Base-by-base conservation (phyloP, 2,329 filamentous ascomycete species). In the Pseudonectria foliicola region DNA sequence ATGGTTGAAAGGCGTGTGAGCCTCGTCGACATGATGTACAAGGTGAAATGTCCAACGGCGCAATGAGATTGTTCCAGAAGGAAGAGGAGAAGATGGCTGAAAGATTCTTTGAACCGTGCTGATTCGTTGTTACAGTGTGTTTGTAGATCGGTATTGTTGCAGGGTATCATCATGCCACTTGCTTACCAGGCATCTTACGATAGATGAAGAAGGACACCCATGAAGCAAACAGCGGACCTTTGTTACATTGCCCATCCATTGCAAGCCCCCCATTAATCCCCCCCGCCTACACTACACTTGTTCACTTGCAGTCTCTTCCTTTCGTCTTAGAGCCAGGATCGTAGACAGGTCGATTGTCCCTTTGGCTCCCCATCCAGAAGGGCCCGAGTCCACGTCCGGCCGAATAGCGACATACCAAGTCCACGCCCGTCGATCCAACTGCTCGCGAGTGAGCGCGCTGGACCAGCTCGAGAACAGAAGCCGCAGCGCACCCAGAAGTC, bases 301-400 rank as follows among this genome's bases (percentile, higher is more conserved):
- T 16, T 31, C 16, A 21, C 11, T 15, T 27, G 10, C 13, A 10
- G 6, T 12, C n/a, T 16, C 16, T 13, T 40, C 45, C 33, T 49
- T 56, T 12, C 53, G 49, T 28, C 73, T 68, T 42, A 85, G 50
- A 7, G 69, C 68, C 44, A 89, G 55, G 27, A 94, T 85, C 45
- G 77, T 76, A 11, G 64, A 63, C 25, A 93, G 56, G 46, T 68
- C 77, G 18, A 94, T 66, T 35, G 67, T 63, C 2, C 83, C 85
- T 58, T 90, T 92, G 10, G 82, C 83, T 18, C 87, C 87, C 87
- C 87, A 94, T 2, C 88, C 87, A 13, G 77, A 75, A 31, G 76
- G 75, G 0, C 87, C 88, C 37, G 70, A 62, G 39, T 84, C 78
- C 3, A 94, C 82, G 13, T 85, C 80, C 1, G 87, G 87, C 43